Evolutionary conservation across 2,329 filamentous ascomycete genomes (phyloP).

Genomic region (Fusarium circinatum): DNA sequence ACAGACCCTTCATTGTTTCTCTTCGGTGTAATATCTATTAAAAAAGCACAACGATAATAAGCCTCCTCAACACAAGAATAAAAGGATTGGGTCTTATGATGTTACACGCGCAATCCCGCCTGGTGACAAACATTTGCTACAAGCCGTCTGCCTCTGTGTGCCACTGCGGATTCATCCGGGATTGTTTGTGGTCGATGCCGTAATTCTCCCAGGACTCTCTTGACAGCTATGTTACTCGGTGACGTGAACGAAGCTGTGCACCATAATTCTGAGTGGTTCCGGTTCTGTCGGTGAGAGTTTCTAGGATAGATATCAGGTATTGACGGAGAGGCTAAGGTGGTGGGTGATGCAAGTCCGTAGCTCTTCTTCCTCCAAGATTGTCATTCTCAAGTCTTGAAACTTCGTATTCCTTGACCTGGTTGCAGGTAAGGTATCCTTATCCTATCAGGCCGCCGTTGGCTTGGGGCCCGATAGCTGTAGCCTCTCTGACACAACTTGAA

Average conservation of each 20-base stretch:
- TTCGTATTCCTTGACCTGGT: neutral
- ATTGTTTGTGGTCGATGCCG: conserved; percentile 26
- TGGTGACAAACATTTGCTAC: conserved; percentile 40
- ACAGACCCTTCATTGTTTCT: neutral
- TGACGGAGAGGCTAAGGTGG: neutral
- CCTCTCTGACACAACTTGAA: conserved; percentile 67
- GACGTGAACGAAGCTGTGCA: conserved; percentile 5
- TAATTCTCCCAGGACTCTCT: conserved; percentile 28
- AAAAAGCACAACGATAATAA: neutral
- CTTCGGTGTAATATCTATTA: neutral
- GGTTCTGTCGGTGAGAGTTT: neutral
- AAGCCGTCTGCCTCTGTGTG: conserved; percentile 29
- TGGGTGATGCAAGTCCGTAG: neutral
- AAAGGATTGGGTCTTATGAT: conserved; percentile 5
- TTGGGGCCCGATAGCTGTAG: conserved; percentile 39
- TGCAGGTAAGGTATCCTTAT: neutral
- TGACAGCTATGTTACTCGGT: conserved; percentile 29
- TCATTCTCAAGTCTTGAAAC: neutral
- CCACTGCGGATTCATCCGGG: conserved; percentile 27
- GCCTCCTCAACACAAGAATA: neutral
- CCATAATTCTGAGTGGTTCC: neutral
- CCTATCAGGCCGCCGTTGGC: neutral
- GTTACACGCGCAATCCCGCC: conserved; percentile 27
- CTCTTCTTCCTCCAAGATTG: neutral
- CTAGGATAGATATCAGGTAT: neutral